A percentile compares a stretch with the other conserved stretches of the same genome.
Conservation (phyloP, 2,329 filamentous ascomycete genomes). For the Fusarium compactum region DNA sequence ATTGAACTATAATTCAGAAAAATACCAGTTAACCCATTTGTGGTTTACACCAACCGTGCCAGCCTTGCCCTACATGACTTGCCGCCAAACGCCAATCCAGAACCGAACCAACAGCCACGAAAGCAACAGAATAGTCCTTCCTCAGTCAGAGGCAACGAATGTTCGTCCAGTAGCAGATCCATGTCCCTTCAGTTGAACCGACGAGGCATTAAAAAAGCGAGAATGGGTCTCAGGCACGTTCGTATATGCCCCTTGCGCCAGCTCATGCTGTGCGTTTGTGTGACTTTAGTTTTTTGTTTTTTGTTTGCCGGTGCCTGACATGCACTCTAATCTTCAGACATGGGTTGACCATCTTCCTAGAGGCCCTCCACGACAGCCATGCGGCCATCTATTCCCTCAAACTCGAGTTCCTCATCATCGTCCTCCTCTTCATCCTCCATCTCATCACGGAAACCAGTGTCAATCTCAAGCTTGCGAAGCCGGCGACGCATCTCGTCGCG, state of each 20-base stretch:
- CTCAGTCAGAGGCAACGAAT: not conserved
- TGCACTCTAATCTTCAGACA: conserved; percentile 4
- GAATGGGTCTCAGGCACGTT: not conserved
- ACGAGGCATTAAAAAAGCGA: not conserved
- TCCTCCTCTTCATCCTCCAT: conserved; percentile 74
- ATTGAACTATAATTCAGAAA: conserved; percentile 41
- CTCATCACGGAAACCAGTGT: conserved; percentile 83
- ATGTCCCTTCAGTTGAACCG: not conserved
- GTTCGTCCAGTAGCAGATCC: conserved; percentile 1
- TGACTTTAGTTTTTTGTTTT: not conserved
- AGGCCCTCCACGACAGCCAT: conserved; percentile 48
- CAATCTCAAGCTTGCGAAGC: conserved; percentile 76
- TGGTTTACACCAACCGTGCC: conserved; percentile 37
- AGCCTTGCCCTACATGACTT: conserved; percentile 31
- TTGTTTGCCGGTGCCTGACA: conserved; percentile 1
- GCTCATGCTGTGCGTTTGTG: not conserved
- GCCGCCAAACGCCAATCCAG: conserved; percentile 45
- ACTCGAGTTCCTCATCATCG: conserved; percentile 62
- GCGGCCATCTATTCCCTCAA: conserved; percentile 54
- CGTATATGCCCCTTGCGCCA: conserved; percentile 10
- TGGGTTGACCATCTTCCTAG: conserved; percentile 17
- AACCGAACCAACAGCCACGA: conserved; percentile 32
- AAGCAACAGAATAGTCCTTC: conserved; percentile 26
- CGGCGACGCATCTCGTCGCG: conserved; percentile 85
- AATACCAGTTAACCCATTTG: conserved; percentile 30